Evolutionary conservation across 371 early-diverging fungal genomes (phyloP).

Genomic region (Mucor mucedo): DNA sequence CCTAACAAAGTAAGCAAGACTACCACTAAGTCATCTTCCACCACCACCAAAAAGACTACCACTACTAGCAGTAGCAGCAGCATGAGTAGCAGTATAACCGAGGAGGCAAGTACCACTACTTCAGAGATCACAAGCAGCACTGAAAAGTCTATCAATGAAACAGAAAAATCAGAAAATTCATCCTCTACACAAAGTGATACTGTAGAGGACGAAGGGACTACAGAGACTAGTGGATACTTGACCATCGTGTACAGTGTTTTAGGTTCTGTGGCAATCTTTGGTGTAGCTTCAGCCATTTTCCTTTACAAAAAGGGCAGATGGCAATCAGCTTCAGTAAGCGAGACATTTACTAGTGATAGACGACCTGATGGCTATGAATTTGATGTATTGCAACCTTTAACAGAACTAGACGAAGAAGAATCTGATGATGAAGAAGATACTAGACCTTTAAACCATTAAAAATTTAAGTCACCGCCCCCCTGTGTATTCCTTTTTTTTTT

Average conservation of each 20-base stretch:
- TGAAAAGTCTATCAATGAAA: neutral
- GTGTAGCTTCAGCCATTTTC: slow-evolving; percentile 23
- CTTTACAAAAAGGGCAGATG: slow-evolving; percentile 23
- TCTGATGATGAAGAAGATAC: slow-evolving; percentile 9
- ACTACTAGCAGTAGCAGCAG: neutral
- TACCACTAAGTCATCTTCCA: neutral
- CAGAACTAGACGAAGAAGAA: slow-evolving; percentile 30
- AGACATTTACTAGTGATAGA: neutral
- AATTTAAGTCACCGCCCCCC: neutral
- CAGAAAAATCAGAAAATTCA: neutral
- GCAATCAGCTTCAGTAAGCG: neutral
- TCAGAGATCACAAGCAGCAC: neutral
- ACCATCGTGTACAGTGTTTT: slow-evolving; percentile 22
- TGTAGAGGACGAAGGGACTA: neutral
- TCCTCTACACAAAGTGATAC: neutral
- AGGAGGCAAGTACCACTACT: neutral
- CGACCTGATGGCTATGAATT: slow-evolving; percentile 32
- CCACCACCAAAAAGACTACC: neutral
- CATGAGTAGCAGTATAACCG: neutral
- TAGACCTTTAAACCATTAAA: slow-evolving; percentile 9
- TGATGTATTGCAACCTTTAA: slow-evolving; percentile 30
- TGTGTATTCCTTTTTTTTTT: neutral
- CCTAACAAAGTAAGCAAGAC: slow-evolving; percentile 18
- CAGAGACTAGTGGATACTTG: neutral
- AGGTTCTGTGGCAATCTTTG: slow-evolving; percentile 26